phyloP scores from a whole-genome alignment of 108 stramenopile genomes.

The Nitzschia inconspicua region DNA sequence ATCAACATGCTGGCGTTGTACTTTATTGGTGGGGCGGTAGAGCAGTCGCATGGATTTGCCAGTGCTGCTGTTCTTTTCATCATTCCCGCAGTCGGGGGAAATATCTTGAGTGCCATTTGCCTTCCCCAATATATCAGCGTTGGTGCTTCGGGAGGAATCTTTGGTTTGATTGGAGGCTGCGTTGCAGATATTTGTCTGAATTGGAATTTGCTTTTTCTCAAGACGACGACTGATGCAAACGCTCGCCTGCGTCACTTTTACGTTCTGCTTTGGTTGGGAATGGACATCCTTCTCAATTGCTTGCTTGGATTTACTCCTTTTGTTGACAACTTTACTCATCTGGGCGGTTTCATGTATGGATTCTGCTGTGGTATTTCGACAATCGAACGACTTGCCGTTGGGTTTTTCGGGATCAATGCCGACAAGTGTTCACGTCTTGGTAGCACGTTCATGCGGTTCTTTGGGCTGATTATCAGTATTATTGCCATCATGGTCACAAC shows the following conservation, averaged over 20 bases:
- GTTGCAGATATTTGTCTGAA: constrained; percentile 88
- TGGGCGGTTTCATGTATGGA: constrained; percentile 86
- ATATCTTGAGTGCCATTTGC: constrained; percentile 85
- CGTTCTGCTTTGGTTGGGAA: constrained; percentile 63
- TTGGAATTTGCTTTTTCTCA: constrained; percentile 80
- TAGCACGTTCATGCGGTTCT: constrained; percentile 47
- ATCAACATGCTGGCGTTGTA: constrained; percentile 88
- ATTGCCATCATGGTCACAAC: constrained; percentile 62
- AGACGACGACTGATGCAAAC: constrained; percentile 47
- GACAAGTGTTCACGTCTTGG: constrained; percentile 12
- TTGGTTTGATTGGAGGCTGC: constrained; percentile 87
- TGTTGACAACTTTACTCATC: constrained; percentile 86
- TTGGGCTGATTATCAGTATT: constrained; percentile 67
- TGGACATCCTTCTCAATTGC: constrained; percentile 81
- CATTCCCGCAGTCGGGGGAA: constrained; percentile 84
- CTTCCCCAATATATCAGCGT: constrained; percentile 89
- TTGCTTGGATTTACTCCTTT: constrained; percentile 81
- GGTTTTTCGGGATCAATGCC: constrained; percentile 61
- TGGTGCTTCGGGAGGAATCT: constrained; percentile 93
- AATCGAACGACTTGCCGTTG: constrained; percentile 63
- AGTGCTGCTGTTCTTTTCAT: constrained; percentile 72
- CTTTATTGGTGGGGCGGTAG: constrained; percentile 89
- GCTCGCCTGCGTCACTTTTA: constrained; percentile 4
- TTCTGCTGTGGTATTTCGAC: constrained; percentile 74
- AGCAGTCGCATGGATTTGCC: constrained; percentile 78